These are phyloP conservation scores for Chrysochromulina parva DNA, from an alignment of 78 protist genomes.

Conservation along the genomic window DNA sequence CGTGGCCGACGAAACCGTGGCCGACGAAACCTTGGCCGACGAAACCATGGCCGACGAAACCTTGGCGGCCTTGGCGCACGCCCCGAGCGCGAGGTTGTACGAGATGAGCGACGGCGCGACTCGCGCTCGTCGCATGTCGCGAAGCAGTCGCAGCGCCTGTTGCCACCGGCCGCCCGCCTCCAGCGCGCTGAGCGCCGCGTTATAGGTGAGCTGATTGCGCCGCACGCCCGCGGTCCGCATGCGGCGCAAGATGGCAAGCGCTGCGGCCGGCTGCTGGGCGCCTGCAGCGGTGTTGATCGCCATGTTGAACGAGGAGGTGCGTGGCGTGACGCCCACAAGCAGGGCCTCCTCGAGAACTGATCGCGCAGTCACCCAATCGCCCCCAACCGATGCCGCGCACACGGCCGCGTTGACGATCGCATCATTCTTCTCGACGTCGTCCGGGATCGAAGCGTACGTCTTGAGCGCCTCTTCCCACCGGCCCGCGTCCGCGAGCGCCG, in stretches of 20 bases:
- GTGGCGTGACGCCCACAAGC: not conserved
- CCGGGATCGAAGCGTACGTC: not conserved
- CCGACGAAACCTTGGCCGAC: too few relatives aligned
- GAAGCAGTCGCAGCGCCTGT: not conserved
- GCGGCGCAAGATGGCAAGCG: not conserved
- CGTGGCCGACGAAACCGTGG: too few relatives aligned
- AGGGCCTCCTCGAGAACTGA: too few relatives aligned
- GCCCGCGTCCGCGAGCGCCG: slow-evolving; percentile 5
- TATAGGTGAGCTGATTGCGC: not conserved
- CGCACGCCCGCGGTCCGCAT: not conserved
- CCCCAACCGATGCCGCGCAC: not conserved
- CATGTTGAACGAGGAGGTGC: slow-evolving; percentile 1
- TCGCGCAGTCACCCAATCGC: not conserved
- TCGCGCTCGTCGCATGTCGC: not conserved
- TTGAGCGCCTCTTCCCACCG: not conserved
- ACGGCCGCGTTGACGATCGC: slow-evolving; percentile 1
- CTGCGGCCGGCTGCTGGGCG: not conserved
- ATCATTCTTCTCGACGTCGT: not conserved
- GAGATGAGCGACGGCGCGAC: not conserved
- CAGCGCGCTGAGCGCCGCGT: not conserved
- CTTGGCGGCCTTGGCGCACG: not conserved
- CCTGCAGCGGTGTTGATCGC: not conserved
- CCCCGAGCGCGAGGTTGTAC: not conserved
- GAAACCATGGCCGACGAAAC: too few relatives aligned
- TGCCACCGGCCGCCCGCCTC: not conserved